Evolutionary conservation across 2,329 filamentous ascomycete species (phyloP).

Genomic region (Gnomoniopsis sp.): DNA sequence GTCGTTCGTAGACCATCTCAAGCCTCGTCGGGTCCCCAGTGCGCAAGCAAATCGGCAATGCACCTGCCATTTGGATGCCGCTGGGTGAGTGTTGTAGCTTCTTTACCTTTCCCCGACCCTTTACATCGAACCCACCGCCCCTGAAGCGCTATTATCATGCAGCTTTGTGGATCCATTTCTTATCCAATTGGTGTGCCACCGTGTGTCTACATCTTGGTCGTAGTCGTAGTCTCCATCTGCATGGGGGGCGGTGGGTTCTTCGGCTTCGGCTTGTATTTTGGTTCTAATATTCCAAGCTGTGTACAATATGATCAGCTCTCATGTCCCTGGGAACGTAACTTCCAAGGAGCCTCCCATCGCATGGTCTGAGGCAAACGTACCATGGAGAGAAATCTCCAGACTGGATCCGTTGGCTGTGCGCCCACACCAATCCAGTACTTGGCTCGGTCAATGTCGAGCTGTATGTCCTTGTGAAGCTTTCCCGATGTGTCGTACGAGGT

Average conservation of each 20-base stretch:
- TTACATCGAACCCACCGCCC: too few relatives aligned
- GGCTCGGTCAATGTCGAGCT: slow-evolving; percentile 75
- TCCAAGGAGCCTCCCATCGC: neutral
- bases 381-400: slow-evolving; percentile 83
- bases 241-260: slow-evolving; percentile 16
- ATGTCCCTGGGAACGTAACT: neutral
- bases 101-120: too few relatives aligned
- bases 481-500: slow-evolving; percentile 60
- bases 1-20: too few relatives aligned
- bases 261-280: slow-evolving; percentile 31
- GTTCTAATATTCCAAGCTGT: slow-evolving; percentile 35
- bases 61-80: too few relatives aligned
- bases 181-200: neutral
- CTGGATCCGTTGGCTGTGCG: slow-evolving; percentile 87
- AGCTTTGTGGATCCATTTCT: neutral
- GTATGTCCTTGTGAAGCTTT: slow-evolving; percentile 84
- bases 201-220: slow-evolving; percentile 8
- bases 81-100: too few relatives aligned
- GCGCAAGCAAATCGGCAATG: too few relatives aligned
- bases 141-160: neutral
- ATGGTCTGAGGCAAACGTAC: slow-evolving; percentile 40
- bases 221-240: slow-evolving; percentile 4
- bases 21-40: too few relatives aligned
- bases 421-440: slow-evolving; percentile 97
- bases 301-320: slow-evolving; percentile 3